Conservation (phyloP, 169 alveolate genomes). For the Plasmodium knowlesi region DNA sequence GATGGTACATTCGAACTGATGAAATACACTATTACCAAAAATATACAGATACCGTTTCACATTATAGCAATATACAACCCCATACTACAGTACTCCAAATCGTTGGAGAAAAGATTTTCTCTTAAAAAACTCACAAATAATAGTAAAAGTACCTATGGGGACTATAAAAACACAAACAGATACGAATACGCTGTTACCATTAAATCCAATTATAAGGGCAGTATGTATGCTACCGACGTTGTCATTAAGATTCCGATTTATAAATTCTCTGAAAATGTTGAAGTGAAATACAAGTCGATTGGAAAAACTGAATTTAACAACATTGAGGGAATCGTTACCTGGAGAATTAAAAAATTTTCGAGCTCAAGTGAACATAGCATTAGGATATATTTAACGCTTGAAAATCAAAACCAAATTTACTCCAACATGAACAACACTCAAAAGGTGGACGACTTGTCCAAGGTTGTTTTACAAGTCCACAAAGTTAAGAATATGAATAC, state of each 20-base stretch:
- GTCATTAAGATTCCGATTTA: conserved; percentile 56
- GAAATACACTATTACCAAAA: conserved; percentile 61
- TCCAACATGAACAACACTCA: conserved; percentile 67
- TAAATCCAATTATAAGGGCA: conserved; percentile 39
- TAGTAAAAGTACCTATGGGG: conserved; percentile 24
- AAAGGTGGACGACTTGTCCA: conserved; percentile 44
- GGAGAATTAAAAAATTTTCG: conserved; percentile 57
- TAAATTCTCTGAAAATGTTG: conserved; percentile 63
- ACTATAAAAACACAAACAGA: conserved; percentile 55
- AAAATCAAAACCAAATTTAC: conserved; percentile 68
- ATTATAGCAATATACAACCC: conserved; percentile 65
- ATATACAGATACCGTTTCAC: conserved; percentile 70
- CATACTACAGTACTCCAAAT: conserved; percentile 34
- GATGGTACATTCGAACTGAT: conserved; percentile 61
- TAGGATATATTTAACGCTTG: conserved; percentile 51
- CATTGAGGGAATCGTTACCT: conserved; percentile 42
- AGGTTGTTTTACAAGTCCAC: conserved; percentile 60
- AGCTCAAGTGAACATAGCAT: conserved; percentile 50
- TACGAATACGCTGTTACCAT: conserved; percentile 64
- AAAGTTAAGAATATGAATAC: conserved; percentile 66
- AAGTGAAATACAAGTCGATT: conserved; percentile 37
- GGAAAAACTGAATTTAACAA: conserved; percentile 66
- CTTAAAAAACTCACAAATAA: conserved; percentile 27
- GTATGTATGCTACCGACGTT: conserved; percentile 49
- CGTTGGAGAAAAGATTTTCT: conserved; percentile 34